Conservation (phyloP, 768 basidiomycete species). For the Postia placenta region DNA sequence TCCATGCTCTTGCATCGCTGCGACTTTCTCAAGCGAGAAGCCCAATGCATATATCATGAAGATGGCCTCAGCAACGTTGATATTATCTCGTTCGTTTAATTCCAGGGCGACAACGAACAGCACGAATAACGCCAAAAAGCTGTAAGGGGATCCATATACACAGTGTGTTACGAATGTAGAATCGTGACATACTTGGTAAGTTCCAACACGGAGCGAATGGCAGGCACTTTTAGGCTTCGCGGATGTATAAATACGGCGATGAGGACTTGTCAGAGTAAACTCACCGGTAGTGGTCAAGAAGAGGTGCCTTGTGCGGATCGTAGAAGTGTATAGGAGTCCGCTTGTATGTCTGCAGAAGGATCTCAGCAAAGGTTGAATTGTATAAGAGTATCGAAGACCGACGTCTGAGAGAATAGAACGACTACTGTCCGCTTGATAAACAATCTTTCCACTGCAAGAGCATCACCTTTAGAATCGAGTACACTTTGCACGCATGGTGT, state of each 20-base stretch:
- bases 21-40: conserved; percentile 87
- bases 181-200: conserved; percentile 60
- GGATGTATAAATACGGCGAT: conserved; percentile 1
- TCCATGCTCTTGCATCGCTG: conserved; percentile 94
- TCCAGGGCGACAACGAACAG: conserved; percentile 80
- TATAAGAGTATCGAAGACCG: conserved; percentile 21
- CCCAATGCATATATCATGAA: conserved; percentile 82
- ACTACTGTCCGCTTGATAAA: conserved; percentile 83
- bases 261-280: conserved; percentile 12
- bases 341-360: conserved; percentile 73
- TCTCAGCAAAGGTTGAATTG: background rate
- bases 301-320: conserved; percentile 87
- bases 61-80: conserved; percentile 61
- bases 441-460: conserved; percentile 69
- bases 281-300: conserved; percentile 94
- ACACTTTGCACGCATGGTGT: background rate
- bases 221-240: conserved; percentile 82
- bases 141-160: conserved; percentile 19
- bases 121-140: conserved; percentile 76
- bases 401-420: conserved; percentile 91
- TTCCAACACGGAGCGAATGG: conserved; percentile 85
- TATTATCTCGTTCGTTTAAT: conserved; percentile 47
- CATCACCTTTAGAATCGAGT: conserved; percentile 10
- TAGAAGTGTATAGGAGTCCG: conserved; percentile 88
- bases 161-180: background rate